Base-by-base conservation (phyloP, 164 flowering plant genomes). In the Nelumbo lutea region DNA sequence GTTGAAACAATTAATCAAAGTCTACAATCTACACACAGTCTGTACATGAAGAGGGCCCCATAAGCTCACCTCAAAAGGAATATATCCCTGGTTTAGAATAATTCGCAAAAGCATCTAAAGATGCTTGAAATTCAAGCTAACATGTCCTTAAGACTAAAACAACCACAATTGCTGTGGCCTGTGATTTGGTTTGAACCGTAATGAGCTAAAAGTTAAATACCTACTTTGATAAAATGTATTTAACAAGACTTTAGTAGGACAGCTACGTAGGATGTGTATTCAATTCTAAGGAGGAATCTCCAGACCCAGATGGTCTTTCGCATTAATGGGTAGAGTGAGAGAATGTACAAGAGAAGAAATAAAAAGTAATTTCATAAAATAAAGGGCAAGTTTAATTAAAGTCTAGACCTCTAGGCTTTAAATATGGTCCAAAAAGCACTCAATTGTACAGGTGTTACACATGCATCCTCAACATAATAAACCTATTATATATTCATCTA, bases 61-160 rank as follows among this genome's bases (percentile, higher is more conserved):
- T 68, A 67, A 75, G 3, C 75, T 82, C 80, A 71, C 72, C 70
- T 72, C 61, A 70, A 27, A 73, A 51, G 70, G 87, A 83, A 85
- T 85, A 85, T 82, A 83, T 85, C 82, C 83, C 76, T 77, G 75
- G 79, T 70, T 27, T 7, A 66, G 84, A 83, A 82, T 80, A 75
- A 80, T 74, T 80, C 73, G n/a, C 64, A 14, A 44, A 27, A 74
- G 78, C 79, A 80, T 69, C 72, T 62, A 76, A 72, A 78, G 83
- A 86, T 82, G 89, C 89, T 83, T 86, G 72, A 81, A 73, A 75
- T 78, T 81, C 83, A 84, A 86, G 89, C 89, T 80, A 82, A 73
- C 83, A 77, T 74, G 73, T 47, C 74, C 81, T 67, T 66, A 69
- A 73, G 62, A 53, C 70, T 71, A 73, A 75, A 73, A 79, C 67